Base-by-base conservation (phyloP, 2,329 filamentous ascomycete species). In the Talaromyces piceae region DNA sequence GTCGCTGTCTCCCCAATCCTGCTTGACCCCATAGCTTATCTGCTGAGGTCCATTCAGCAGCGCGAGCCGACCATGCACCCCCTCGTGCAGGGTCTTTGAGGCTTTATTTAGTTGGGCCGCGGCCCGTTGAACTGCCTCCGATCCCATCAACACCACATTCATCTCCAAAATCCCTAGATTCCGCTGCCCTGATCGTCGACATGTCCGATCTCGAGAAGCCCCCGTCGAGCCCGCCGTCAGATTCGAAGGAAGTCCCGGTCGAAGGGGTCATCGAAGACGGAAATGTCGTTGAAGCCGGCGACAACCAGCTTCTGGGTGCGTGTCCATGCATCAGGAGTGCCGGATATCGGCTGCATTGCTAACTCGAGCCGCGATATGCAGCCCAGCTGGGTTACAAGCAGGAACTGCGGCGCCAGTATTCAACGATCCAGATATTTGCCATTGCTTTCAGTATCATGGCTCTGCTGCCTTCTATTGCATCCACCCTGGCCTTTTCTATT, bases 361-460 rank as follows among this genome's bases (percentile, higher is more conserved):
- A 30, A 53, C 23, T 37, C 37, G 26, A 30, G 18, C 4, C 16
- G n/a, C n/a, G n/a, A n/a, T n/a, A n/a, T n/a, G n/a, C 28, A 53
- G 51, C 51, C 51, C 46, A 46, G 37, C 60, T 71, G 62, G 68
- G 74, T 0, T 79, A 79, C 65, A 79, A 82, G 61, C 80, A 83
- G 64, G 81, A 84, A 60, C 69, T 84, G 28, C 74, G 76, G 43
- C 73, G 81, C 16, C 81, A 82, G 57, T 83, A 83, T 60, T 78
- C 77, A 3, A 80, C 79, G 54, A 67, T 82, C n/a, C 79, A 83
- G 60, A 74, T 83, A 16, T 83, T 84, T 57, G 80, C 78, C 25
- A 76, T 80, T 53, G 77, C 77, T 2, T 80, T 80, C 53, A 75
- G 73, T 59, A 79, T 83, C 57, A 83, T 84, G 78, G 79, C 80